Percentiles rank a stretch among this genome's conserved stretches.
Evolutionary conservation across 768 basidiomycete species (phyloP).

Genomic region (Tulasnella sp.): DNA sequence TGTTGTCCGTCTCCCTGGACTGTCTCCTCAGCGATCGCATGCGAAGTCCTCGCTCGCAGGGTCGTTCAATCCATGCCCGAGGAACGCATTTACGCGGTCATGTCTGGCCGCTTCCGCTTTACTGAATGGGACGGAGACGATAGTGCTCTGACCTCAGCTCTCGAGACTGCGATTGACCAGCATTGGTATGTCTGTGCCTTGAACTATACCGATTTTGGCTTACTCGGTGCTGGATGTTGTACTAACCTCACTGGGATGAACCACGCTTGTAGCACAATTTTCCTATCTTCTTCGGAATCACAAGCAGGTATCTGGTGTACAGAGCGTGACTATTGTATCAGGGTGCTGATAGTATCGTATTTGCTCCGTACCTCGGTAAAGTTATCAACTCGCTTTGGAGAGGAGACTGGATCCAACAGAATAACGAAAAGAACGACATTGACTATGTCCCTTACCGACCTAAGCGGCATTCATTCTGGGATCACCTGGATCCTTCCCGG

Average conservation of each 20-base stretch:
- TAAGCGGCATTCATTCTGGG: conserved; percentile 56
- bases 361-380: conserved; percentile 35
- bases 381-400: conserved; percentile 81
- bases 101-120: conserved; percentile 75
- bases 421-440: conserved; percentile 69
- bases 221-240: background rate
- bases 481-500: conserved; percentile 69
- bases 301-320: conserved; percentile 58
- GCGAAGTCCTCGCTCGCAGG: conserved; percentile 77
- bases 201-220: conserved; percentile 38
- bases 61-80: conserved; percentile 68
- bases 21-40: conserved; percentile 58
- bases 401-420: conserved; percentile 77
- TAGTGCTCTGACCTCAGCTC: conserved; percentile 68
- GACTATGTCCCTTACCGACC: conserved; percentile 73
- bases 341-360: background rate
- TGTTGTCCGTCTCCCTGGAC: conserved; percentile 3
- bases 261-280: conserved; percentile 56
- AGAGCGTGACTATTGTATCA: background rate
- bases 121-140: conserved; percentile 68
- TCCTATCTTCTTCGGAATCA: conserved; percentile 79
- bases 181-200: conserved; percentile 57
- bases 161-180: conserved; percentile 90
- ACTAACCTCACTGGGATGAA: background rate
- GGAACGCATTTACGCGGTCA: conserved; percentile 63